Percentiles rank a stretch among this genome's conserved stretches.
Conservation (phyloP, 805 yeast genomes). For the Kodamaea nitidulidarum region DNA sequence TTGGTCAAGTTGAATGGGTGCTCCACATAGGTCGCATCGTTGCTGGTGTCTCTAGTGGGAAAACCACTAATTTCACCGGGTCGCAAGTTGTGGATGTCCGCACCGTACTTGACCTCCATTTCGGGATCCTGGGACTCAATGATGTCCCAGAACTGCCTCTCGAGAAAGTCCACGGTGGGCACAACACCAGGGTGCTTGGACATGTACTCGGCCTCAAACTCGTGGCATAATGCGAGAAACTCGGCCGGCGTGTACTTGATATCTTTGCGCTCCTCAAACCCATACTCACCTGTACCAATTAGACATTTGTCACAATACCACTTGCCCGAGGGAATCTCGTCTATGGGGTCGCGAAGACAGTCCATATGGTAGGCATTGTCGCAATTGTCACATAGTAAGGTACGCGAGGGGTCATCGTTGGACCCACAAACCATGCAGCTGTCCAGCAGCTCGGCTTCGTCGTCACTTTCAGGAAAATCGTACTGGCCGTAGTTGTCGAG, state of each 20-base stretch:
- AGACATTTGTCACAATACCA: constrained; percentile 87
- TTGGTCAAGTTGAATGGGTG: constrained; percentile 77
- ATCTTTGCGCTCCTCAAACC: constrained; percentile 67
- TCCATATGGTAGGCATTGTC: constrained; percentile 61
- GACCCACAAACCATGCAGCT: constrained; percentile 48
- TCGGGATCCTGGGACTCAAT: constrained; percentile 38
- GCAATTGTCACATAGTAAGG: constrained; percentile 71
- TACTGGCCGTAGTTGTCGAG: constrained; percentile 22
- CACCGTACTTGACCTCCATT: constrained; percentile 73
- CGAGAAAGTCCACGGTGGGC: constrained; percentile 45
- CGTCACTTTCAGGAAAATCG: constrained; percentile 30
- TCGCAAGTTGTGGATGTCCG: constrained; percentile 67
- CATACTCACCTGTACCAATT: constrained; percentile 84
- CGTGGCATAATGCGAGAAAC: constrained; percentile 54
- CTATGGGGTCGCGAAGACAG: constrained; percentile 60
- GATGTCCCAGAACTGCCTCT: constrained; percentile 63
- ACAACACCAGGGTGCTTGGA: constrained; percentile 29
- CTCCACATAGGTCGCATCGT: constrained; percentile 30
- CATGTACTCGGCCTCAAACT: constrained; percentile 44
- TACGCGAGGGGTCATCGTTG: constrained; percentile 41
- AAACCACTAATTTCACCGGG: constrained; percentile 74
- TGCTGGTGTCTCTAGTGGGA: constrained; percentile 42
- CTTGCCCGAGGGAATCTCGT: constrained; percentile 48
- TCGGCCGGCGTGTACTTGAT: constrained; percentile 52
- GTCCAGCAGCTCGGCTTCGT: constrained; percentile 26